A percentile compares a stretch with the other conserved stretches of the same genome.
Conservation (phyloP, 257 asterid species). For the Forsythia viridissima region DNA sequence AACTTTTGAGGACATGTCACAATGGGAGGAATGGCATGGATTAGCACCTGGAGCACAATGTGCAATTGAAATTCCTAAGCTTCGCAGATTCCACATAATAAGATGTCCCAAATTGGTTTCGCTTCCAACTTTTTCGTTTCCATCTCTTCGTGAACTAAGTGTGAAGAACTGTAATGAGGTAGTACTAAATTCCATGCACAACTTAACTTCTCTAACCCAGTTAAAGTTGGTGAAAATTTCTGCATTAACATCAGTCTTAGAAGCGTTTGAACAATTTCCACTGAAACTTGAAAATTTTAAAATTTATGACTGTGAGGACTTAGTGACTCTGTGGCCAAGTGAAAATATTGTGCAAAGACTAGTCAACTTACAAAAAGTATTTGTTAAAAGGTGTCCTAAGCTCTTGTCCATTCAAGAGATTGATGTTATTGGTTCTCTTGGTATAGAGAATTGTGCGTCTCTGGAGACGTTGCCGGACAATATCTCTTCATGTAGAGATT, state of each 20-base stretch:
- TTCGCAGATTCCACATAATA: constrained; percentile 3
- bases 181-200: neutral
- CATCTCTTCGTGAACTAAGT: constrained; percentile 8
- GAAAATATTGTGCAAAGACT: constrained; percentile 10
- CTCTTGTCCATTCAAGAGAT: constrained; percentile 9
- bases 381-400: constrained; percentile 12
- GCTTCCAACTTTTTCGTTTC: constrained; percentile 6
- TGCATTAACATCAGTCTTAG: neutral
- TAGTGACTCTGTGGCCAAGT: constrained; percentile 15
- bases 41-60: neutral
- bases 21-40: constrained; percentile 27
- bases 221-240: constrained; percentile 1
- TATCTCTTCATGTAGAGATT: too few relatives aligned
- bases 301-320: constrained; percentile 5
- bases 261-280: constrained; percentile 3
- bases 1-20: constrained; percentile 25
- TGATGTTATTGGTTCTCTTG: constrained; percentile 3
- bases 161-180: neutral
- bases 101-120: constrained; percentile 20
- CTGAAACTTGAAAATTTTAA: constrained; percentile 19
- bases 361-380: neutral
- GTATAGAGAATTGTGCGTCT: neutral
- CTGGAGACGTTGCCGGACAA: neutral
- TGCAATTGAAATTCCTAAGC: constrained; percentile 14
- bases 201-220: constrained; percentile 12